Evolutionary conservation across 2,329 filamentous ascomycete genomes (phyloP), one percentile per base, ranked within the genome.

Genomic region (Gnomoniopsis sp.): DNA sequence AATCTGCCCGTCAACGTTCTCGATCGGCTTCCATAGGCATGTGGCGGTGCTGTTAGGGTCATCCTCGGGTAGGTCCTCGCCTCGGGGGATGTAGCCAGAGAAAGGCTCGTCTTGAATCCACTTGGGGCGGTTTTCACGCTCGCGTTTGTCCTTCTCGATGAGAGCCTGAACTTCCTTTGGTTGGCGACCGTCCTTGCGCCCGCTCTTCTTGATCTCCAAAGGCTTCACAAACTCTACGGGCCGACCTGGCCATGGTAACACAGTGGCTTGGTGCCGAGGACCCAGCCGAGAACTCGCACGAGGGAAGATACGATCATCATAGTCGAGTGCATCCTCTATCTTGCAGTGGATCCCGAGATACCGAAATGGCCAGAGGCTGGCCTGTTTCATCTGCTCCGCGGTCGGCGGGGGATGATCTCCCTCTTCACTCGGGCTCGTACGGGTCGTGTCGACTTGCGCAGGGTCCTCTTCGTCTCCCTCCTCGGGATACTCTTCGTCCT

Each of bases 221-320:
- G 92, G 87, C 71, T 96, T 97, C 62, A 96, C 91, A 59, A 96
- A 90, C 71, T 96, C 82, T n/a, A 98, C 88, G 0, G 92, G 88
- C 55, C 86, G 86, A 6, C 93, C 95, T 57, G 88, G 88, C 95
- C 95, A 99, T 6, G 89, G 81, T 51, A 84, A 79, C 36, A 96
- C 90, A 65, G 87, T 88, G 3, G 95, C 93, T 76, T 99, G 95
- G 72, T 98, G 92, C 57, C 92, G 87, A 11, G 92, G 91, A 8
- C 95, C 95, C 41, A 98, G 80, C 41, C 95, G 88, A 57, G 95
- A 98, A 70, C 93, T 96, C 17, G 95, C 93, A 64, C 95, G 88
- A 10, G 95, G 95, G 70, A 98, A 98, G 64, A 99, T 98, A 64
- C 95, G 88, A 72, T 99, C 95, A 69, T 99, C 95, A 70, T 96